Base-by-base conservation (phyloP, 2,329 filamentous ascomycete genomes). In the Colletotrichum tanaceti region DNA sequence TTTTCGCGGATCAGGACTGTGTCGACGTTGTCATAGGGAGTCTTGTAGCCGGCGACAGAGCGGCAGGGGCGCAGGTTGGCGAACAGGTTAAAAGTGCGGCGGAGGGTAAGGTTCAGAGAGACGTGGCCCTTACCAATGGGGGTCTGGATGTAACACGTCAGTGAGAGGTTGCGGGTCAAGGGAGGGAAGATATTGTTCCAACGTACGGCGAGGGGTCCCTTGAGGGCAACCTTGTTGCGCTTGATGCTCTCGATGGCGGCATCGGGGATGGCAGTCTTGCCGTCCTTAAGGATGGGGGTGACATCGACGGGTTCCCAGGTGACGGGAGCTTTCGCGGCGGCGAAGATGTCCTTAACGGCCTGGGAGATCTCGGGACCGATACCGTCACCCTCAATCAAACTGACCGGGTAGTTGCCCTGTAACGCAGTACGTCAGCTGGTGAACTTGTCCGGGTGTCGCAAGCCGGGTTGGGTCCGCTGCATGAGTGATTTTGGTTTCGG, bases 1-100 rank as follows among this genome's bases (percentile, higher is more conserved):
- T 99, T 99, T 87, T 99, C 96, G 83, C 96, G 93, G 84, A 99
- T 98, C 79, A 99, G 87, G 77, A 98, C 93, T 46, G 94, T 98
- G 84, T 99, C 92, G 79, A 99, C 96, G 77, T 92, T 89, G 81
- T 98, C 95, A 86, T 98, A 98, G 72, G 95, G 94, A 62, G 96
- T 99, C 90, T 98, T 97, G 91, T 91, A 99, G 77, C 96, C 96
- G 73, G 92, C 93, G 75, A 99, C 94, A 73, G 94, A 98, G 79
- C 94, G 93, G 90, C 97, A 99, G 72, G 97, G 96, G 78, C 97
- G 94, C 77, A 99, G 88, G 86, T 99, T 99, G 85, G 96, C 97
- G 83, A 99, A 99, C 77, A 99, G 94, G 88, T 99, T 99, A 87
- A 99, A 99, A 72, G 97, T 99, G 79, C 96, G 92, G 80, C 96